phyloP scores from a whole-genome alignment of 2,329 filamentous ascomycete genomes.

The Alternaria tenuissima region DNA sequence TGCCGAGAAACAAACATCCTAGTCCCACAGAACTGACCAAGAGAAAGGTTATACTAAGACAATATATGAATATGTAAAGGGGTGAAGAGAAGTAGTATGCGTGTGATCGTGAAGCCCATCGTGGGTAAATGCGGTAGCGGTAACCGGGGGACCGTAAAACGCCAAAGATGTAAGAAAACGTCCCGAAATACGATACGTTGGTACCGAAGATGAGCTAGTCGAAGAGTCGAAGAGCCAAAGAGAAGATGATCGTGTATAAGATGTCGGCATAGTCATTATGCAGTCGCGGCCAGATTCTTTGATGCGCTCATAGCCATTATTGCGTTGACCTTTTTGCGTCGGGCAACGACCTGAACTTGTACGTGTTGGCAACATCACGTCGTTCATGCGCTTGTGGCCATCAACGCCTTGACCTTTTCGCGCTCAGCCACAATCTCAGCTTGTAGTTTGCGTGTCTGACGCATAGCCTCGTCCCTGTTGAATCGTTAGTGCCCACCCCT shows the following conservation, averaged over 20 bases:
- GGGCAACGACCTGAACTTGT: background rate
- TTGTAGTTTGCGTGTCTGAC: slow-evolving; percentile 74
- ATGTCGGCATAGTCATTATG: no score
- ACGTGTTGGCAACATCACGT: slow-evolving; percentile 16
- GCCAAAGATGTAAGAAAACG: slow-evolving; percentile 12
- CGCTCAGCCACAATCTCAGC: slow-evolving; percentile 70
- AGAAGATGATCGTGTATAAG: no score
- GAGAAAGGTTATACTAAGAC: slow-evolving; percentile 15
- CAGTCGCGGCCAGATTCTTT: no score
- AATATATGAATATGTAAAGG: slow-evolving; percentile 20
- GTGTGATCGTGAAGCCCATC: slow-evolving; percentile 29
- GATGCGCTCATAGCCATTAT: no score
- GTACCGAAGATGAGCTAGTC: slow-evolving; percentile 1
- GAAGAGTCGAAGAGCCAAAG: background rate
- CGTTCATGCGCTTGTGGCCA: slow-evolving; percentile 38
- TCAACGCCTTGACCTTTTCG: slow-evolving; percentile 64
- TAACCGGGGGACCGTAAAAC: slow-evolving; percentile 5
- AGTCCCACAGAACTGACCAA: background rate
- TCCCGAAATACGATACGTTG: slow-evolving; percentile 13
- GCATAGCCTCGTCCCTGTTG: slow-evolving; percentile 73
- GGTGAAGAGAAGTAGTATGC: slow-evolving; percentile 24
- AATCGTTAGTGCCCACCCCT: slow-evolving; percentile 23
- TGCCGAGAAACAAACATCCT: background rate
- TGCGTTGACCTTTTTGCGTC: no score
- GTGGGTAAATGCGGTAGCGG: slow-evolving; percentile 18